Percentiles rank a stretch among this genome's conserved stretches.
These are phyloP conservation scores for Trichoderma harzianum DNA, from an alignment of 2,329 filamentous ascomycete genomes.

Conservation along the genomic window DNA sequence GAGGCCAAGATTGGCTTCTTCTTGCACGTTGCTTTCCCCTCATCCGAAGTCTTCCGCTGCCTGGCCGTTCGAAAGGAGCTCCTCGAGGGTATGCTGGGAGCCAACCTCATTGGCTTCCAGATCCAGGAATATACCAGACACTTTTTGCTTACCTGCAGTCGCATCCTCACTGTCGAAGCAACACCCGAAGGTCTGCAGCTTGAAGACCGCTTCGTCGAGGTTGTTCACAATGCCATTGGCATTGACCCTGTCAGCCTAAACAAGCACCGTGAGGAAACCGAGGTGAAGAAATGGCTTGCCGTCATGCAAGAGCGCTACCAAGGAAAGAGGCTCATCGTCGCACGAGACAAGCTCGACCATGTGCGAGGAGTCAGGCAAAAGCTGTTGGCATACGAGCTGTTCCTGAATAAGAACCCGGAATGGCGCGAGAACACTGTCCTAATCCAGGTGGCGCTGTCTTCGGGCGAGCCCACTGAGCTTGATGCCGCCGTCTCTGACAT, in stretches of 20 bases:
- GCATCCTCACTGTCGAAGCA: constrained; percentile 84
- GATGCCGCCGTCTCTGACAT: constrained; percentile 90
- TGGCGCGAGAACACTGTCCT: constrained; percentile 86
- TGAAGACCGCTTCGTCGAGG: constrained; percentile 90
- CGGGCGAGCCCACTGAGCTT: constrained; percentile 81
- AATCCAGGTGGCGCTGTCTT: constrained; percentile 90
- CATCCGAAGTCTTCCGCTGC: constrained; percentile 93
- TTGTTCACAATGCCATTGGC: constrained; percentile 80
- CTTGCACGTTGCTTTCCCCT: constrained; percentile 90
- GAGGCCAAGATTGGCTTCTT: constrained; percentile 97
- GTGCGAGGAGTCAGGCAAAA: constrained; percentile 93
- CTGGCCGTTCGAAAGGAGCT: constrained; percentile 82
- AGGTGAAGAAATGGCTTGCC: constrained; percentile 74
- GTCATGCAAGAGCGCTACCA: constrained; percentile 80
- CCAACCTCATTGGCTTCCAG: constrained; percentile 91
- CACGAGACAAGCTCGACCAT: constrained; percentile 89
- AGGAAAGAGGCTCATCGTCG: constrained; percentile 87
- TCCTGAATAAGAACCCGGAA: constrained; percentile 88
- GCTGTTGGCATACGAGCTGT: constrained; percentile 85
- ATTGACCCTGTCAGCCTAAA: constrained; percentile 79
- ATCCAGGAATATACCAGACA: constrained; percentile 90
- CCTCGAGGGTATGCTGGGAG: constrained; percentile 86
- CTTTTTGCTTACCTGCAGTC: constrained; percentile 93
- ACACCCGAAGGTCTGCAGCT: constrained; percentile 84
- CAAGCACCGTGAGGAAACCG: constrained; percentile 64